phyloP scores from a whole-genome alignment of 1,139 yeast genomes.

The Saccharomyces pastorianus region DNA sequence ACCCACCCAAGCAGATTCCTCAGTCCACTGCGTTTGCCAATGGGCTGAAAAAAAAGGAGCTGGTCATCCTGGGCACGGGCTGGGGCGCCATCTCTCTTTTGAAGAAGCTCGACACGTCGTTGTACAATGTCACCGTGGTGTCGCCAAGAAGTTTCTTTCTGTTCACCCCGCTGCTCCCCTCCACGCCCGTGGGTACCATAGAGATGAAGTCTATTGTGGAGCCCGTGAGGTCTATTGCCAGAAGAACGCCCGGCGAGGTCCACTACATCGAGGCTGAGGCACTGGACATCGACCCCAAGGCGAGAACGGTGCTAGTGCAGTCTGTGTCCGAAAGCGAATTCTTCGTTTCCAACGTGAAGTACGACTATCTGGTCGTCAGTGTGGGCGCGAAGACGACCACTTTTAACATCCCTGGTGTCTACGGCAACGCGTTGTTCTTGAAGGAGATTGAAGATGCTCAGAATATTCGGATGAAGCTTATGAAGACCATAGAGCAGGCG shows the following conservation, averaged over 20 bases:
- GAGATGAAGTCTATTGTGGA: slow-evolving; percentile 86
- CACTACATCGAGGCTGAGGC: slow-evolving; percentile 89
- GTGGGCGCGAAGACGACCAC: slow-evolving; percentile 92
- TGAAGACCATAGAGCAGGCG: slow-evolving; percentile 80
- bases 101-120: slow-evolving; percentile 75
- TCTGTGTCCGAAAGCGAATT: slow-evolving; percentile 29
- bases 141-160: slow-evolving; percentile 93
- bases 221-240: slow-evolving; percentile 69
- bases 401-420: slow-evolving; percentile 89
- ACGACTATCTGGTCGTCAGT: slow-evolving; percentile 78
- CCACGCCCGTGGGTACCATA: slow-evolving; percentile 89
- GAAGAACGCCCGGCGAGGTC: slow-evolving; percentile 70
- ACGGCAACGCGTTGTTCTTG: slow-evolving; percentile 75
- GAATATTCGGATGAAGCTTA: slow-evolving; percentile 63
- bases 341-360: slow-evolving; percentile 44
- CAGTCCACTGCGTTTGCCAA: slow-evolving; percentile 52
- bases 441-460: slow-evolving; percentile 82
- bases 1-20: slow-evolving; percentile 51
- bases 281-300: slow-evolving; percentile 64
- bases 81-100: slow-evolving; percentile 86
- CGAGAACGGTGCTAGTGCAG: slow-evolving; percentile 53
- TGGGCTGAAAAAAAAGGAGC: slow-evolving; percentile 76
- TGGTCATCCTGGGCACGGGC: slow-evolving; percentile 87
- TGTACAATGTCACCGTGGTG: slow-evolving; percentile 80
- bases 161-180: slow-evolving; percentile 88